Conservation (phyloP, 768 basidiomycete genomes). For the Flagelloscypha sp. region DNA sequence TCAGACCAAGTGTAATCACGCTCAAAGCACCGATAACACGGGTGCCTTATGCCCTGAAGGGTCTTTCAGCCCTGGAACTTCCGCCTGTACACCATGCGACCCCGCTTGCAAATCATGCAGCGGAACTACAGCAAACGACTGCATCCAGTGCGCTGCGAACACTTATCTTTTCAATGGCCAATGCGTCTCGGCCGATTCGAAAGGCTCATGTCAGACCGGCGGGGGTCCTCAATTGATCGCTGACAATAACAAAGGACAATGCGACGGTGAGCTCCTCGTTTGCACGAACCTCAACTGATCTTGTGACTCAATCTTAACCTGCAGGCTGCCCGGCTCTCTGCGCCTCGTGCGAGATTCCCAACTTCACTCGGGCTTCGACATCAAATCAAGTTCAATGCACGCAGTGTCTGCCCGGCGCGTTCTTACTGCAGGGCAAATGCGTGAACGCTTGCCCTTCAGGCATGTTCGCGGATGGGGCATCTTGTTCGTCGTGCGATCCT, state of each 20-base stretch:
- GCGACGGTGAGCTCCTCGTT: slow-evolving; percentile 60
- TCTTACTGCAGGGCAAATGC: slow-evolving; percentile 65
- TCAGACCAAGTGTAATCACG: slow-evolving; percentile 57
- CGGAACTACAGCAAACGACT: slow-evolving; percentile 60
- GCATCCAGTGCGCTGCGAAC: slow-evolving; percentile 57
- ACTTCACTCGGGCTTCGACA: slow-evolving; percentile 62
- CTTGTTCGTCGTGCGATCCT: slow-evolving; percentile 54
- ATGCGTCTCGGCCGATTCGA: slow-evolving; percentile 57
- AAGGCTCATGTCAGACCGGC: slow-evolving; percentile 72
- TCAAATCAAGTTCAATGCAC: slow-evolving; percentile 63
- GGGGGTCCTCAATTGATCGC: slow-evolving; percentile 64
- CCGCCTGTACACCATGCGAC: slow-evolving; percentile 57
- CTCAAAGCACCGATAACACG: slow-evolving; percentile 37
- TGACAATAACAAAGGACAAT: slow-evolving; percentile 76
- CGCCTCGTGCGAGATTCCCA: slow-evolving; percentile 65
- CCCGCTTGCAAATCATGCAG: slow-evolving; percentile 63
- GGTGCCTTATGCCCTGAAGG: slow-evolving; percentile 57
- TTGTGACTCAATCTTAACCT: too few relatives aligned
- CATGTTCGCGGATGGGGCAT: slow-evolving; percentile 42
- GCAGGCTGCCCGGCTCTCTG: slow-evolving; percentile 84
- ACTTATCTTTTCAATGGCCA: slow-evolving; percentile 57
- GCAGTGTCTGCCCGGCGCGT: slow-evolving; percentile 68
- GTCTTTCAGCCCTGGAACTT: slow-evolving; percentile 49
- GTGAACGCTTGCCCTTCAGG: slow-evolving; percentile 64
- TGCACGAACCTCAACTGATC: background rate